Percentiles rank a stretch among this genome's conserved stretches.
phyloP scores from a whole-genome alignment of 768 basidiomycete genomes.

The Termitomyces sp. region DNA sequence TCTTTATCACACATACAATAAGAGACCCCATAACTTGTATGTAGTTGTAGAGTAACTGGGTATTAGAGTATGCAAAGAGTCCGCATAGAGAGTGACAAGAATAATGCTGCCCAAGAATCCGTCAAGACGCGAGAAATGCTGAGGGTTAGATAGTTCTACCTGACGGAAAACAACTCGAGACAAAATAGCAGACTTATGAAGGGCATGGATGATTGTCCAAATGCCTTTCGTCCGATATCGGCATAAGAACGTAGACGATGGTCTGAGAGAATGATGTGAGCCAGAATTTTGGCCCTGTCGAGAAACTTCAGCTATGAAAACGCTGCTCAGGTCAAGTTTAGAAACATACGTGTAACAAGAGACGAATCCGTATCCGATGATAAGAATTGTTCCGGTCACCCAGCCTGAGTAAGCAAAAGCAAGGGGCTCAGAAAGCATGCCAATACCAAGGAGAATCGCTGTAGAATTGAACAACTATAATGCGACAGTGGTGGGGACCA shows the following conservation, averaged over 20 bases:
- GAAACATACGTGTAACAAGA: slow-evolving; percentile 83
- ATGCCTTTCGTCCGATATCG: slow-evolving; percentile 86
- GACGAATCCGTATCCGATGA: slow-evolving; percentile 70
- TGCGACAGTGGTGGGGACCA: slow-evolving; percentile 2
- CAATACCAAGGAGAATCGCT: slow-evolving; percentile 82
- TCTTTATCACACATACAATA: slow-evolving; percentile 45
- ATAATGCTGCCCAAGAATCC: slow-evolving; percentile 49
- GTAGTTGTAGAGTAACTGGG: slow-evolving; percentile 60
- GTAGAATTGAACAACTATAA: slow-evolving; percentile 82
- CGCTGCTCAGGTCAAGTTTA: neutral
- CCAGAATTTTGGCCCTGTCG: slow-evolving; percentile 79
- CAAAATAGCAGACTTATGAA: slow-evolving; percentile 74
- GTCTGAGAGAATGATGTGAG: slow-evolving; percentile 66
- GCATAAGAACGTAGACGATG: slow-evolving; percentile 73
- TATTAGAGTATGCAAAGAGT: slow-evolving; percentile 71
- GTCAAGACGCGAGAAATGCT: neutral
- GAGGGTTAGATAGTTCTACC: slow-evolving; percentile 33
- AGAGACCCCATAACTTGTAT: slow-evolving; percentile 70
- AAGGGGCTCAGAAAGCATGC: slow-evolving; percentile 83
- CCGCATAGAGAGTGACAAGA: slow-evolving; percentile 85
- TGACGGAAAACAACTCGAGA: slow-evolving; percentile 79
- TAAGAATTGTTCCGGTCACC: slow-evolving; percentile 68
- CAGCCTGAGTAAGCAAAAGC: slow-evolving; percentile 93
- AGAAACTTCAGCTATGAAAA: neutral
- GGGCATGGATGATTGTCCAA: slow-evolving; percentile 65